Evolutionary conservation across 2,329 filamentous ascomycete species (phyloP).

Genomic region (Trichoderma breve): DNA sequence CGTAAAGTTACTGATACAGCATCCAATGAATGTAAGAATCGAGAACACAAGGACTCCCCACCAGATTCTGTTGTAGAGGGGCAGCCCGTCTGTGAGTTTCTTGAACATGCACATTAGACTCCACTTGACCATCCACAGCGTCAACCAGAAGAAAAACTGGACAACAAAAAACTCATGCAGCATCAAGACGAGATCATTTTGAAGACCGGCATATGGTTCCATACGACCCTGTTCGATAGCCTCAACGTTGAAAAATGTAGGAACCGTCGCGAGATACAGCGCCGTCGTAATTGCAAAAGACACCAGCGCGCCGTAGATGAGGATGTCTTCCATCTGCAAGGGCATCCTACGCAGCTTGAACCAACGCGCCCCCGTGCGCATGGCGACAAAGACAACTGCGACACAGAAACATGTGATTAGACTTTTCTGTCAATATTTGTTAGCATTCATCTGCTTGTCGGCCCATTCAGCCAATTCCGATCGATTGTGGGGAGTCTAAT

Average conservation of each 20-base stretch:
- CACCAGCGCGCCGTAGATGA: neutral
- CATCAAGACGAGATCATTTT: slow-evolving; percentile 21
- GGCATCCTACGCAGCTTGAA: neutral
- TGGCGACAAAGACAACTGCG: neutral
- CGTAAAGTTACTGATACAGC: slow-evolving; percentile 26
- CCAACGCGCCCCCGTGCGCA: neutral
- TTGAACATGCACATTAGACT: slow-evolving; percentile 26
- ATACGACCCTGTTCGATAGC: neutral
- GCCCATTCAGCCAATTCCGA: neutral
- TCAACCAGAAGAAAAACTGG: slow-evolving; percentile 27
- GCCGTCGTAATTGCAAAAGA: neutral
- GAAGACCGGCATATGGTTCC: slow-evolving; percentile 18
- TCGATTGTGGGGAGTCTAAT: neutral
- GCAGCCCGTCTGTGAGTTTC: slow-evolving; percentile 22
- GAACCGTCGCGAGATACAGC: neutral
- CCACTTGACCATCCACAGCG: slow-evolving; percentile 26
- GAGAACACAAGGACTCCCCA: slow-evolving; percentile 24
- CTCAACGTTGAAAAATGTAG: neutral
- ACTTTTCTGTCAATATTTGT: neutral
- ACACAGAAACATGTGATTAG: neutral
- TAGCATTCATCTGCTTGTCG: neutral
- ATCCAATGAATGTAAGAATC: slow-evolving; percentile 24
- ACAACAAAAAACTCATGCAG: slow-evolving; percentile 25
- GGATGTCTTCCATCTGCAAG: neutral
- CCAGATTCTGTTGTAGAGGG: slow-evolving; percentile 23